These are phyloP conservation scores for Botrytis aclada DNA, from an alignment of 2,329 filamentous ascomycete genomes.

Conservation along the genomic window DNA sequence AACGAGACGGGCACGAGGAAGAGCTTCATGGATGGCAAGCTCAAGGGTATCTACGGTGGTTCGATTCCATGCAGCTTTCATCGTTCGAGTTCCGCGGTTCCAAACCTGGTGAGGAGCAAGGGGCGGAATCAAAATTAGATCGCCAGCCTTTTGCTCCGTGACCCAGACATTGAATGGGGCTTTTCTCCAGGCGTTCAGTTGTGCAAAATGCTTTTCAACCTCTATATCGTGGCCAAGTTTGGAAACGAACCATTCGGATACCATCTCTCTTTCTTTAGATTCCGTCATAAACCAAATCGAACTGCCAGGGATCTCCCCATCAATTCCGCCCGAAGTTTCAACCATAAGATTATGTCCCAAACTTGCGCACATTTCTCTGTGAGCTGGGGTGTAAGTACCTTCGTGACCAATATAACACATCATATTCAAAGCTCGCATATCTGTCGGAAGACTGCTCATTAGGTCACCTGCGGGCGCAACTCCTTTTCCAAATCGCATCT, in stretches of 20 bases:
- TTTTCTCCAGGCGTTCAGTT: slow-evolving; percentile 92
- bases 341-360: slow-evolving; percentile 99
- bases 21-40: slow-evolving; percentile 78
- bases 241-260: slow-evolving; percentile 91
- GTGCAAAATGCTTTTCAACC: slow-evolving; percentile 94
- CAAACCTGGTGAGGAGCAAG: slow-evolving; percentile 95
- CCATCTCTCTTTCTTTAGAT: slow-evolving; percentile 82
- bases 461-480: slow-evolving; percentile 75
- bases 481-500: slow-evolving; percentile 43
- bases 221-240: slow-evolving; percentile 95
- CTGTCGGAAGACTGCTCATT: slow-evolving; percentile 84
- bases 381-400: slow-evolving; percentile 91
- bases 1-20: slow-evolving; percentile 84
- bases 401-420: slow-evolving; percentile 99
- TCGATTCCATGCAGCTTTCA: slow-evolving; percentile 98
- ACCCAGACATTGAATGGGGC: slow-evolving; percentile 91
- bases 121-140: slow-evolving; percentile 91
- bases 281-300: slow-evolving; percentile 99
- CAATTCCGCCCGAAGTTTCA: slow-evolving; percentile 70
- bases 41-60: slow-evolving; percentile 90
- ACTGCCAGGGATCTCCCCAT: slow-evolving; percentile 78
- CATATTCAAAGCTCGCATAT: slow-evolving; percentile 91
- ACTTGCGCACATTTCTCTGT: slow-evolving; percentile 96
- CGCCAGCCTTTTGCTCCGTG: slow-evolving; percentile 84
- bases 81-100: slow-evolving; percentile 92